These are phyloP conservation scores for Diaporthe destruens DNA, from an alignment of 2,329 filamentous ascomycete species.

Conservation along the genomic window DNA sequence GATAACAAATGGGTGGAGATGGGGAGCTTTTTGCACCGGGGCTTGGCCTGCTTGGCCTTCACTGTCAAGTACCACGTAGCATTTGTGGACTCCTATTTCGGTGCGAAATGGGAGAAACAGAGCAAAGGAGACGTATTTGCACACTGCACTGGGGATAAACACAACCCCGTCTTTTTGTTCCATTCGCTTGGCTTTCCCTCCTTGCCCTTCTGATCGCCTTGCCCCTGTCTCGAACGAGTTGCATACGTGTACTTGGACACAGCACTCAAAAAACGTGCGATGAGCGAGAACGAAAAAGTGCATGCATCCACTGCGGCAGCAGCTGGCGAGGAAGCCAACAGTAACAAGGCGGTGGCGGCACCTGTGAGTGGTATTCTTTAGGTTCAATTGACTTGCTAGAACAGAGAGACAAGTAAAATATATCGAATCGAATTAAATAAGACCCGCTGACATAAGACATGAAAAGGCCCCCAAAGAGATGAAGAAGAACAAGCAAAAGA, in stretches of 20 bases:
- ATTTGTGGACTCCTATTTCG: background rate
- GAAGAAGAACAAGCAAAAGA: background rate
- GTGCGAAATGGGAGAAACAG: background rate
- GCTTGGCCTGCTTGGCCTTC: conserved; percentile 2
- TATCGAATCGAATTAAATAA: background rate
- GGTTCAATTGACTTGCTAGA: background rate
- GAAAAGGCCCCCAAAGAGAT: background rate
- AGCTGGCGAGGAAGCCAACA: background rate
- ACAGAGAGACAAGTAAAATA: background rate
- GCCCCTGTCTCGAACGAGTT: background rate
- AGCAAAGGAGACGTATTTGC: background rate
- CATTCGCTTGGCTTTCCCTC: background rate
- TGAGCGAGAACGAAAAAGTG: background rate
- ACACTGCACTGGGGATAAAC: background rate
- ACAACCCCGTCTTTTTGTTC: background rate
- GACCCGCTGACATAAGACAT: background rate
- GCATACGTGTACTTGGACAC: background rate
- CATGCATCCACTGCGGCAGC: background rate
- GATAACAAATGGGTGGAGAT: background rate
- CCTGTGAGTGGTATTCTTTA: background rate
- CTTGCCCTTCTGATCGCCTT: background rate
- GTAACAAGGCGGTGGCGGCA: background rate
- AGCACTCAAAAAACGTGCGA: background rate
- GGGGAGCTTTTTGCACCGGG: background rate
- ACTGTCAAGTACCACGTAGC: background rate